Base-by-base conservation (phyloP, 2,329 filamentous ascomycete genomes). In the Cryphonectria japonica region DNA sequence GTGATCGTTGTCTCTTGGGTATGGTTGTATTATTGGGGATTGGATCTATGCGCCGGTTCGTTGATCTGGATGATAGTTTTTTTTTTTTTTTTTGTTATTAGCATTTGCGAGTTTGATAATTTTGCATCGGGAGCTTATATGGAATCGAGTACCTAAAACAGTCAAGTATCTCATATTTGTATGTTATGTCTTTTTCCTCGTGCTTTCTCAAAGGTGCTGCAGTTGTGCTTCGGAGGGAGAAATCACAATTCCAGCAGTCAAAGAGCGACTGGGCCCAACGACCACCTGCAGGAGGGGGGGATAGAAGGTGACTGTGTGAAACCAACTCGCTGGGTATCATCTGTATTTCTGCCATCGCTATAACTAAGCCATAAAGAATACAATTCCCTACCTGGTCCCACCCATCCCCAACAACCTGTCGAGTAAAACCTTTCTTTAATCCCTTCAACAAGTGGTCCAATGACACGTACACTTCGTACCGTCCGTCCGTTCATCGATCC, bases 311-410 rank as follows among this genome's bases (percentile, higher is more conserved):
- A 29, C n/a, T 13, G 4, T 54, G 29, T 41, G 66, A 43, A 60
- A 67, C 54, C 37, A 57, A 66, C 19, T 66, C 39, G 67, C 50
- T 73, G 72, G 72, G 72, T 73, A 73, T 73, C 72, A 73, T 73
- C 67, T 72, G 70, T 72, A 72, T 73, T 72, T 72, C 72, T 73
- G 70, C 71, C 70, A 72, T 71, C 71, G 71, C 71, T 73, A 73
- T 73, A 73, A 57, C 65, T 71, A 64, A 71, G 69, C 71, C 63
- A 69, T 71, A 67, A 71, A 66, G 61, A 71, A 59, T 69, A 62
- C 69, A 64, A 59, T 65, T 63, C 62, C 67, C 60, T 65, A 60
- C 29, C 72, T 59, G 29, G 16, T 39, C 34, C 68, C 50, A 64
- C 14, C 19, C 62, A 54, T 9, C 34, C 54, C 67, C 50, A 62